Evolutionary conservation across 2,329 filamentous ascomycete genomes (phyloP).

Genomic region (Fusarium robinianum): DNA sequence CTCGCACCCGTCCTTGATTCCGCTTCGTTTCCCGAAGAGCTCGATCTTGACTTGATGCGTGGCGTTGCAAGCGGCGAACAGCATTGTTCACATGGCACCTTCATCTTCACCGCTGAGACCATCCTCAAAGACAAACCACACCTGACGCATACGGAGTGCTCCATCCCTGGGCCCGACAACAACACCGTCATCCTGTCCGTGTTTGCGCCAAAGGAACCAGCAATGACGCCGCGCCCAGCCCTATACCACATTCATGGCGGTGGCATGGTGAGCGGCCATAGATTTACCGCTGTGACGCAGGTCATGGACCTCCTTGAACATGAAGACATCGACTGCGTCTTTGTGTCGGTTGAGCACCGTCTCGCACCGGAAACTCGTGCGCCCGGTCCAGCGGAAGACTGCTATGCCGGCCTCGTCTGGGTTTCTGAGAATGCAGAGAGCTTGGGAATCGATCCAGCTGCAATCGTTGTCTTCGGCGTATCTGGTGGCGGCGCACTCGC

Average conservation of each 20-base stretch:
- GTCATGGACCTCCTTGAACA: constrained; percentile 17
- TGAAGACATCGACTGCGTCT: constrained; percentile 21
- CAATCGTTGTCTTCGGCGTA: constrained; percentile 23
- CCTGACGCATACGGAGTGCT: constrained; percentile 18
- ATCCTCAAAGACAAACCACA: constrained; percentile 12
- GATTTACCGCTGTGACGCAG: constrained; percentile 18
- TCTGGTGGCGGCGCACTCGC: constrained; percentile 31
- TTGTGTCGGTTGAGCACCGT: constrained; percentile 34
- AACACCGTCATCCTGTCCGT: constrained; percentile 17
- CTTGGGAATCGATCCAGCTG: constrained; percentile 20
- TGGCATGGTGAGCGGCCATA: constrained; percentile 24
- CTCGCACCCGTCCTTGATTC: constrained; percentile 26
- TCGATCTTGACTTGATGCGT: constrained; percentile 24
- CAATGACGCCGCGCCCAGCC: constrained; percentile 9
- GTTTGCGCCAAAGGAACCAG: constrained; percentile 20
- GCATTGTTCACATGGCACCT: constrained; percentile 2
- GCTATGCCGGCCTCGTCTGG: constrained; percentile 28
- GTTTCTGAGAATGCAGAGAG: constrained; percentile 12
- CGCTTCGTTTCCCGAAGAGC: constrained; percentile 22
- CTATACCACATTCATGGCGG: constrained; percentile 28
- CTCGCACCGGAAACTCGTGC: constrained; percentile 31
- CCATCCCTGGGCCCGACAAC: constrained; percentile 6
- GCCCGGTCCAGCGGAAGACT: constrained; percentile 25
- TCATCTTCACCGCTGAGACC: constrained; percentile 18
- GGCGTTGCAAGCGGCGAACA: constrained; percentile 4